Evolutionary conservation across 495 filamentous ascomycete species (phyloP).

Genomic region (Cercophora sp.): DNA sequence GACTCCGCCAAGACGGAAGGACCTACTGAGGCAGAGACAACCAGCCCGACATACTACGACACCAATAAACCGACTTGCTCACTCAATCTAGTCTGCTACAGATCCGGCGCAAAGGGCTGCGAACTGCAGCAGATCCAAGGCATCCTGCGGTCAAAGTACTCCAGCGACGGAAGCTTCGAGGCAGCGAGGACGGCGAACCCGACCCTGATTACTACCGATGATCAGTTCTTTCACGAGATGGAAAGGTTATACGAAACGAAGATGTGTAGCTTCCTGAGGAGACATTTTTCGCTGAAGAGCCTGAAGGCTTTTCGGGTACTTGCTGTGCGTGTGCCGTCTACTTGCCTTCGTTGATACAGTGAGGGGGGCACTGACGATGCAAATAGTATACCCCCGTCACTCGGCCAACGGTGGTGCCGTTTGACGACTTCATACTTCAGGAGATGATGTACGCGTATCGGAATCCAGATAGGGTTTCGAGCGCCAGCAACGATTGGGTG

Average conservation of each 20-base stretch:
- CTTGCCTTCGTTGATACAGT: too few relatives aligned
- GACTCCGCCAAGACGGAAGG: too few relatives aligned
- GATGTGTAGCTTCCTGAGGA: slow-evolving; percentile 9
- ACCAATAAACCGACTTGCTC: slow-evolving; percentile 2
- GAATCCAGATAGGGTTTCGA: not conserved
- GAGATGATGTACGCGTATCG: slow-evolving; percentile 11
- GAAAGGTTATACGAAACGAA: not conserved
- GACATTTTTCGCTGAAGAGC: slow-evolving; percentile 5
- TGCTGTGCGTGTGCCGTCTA: not conserved
- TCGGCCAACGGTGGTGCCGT: not conserved
- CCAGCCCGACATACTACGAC: slow-evolving; percentile 9
- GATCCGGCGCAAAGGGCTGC: slow-evolving; percentile 1
- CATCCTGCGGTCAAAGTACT: not conserved
- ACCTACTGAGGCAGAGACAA: too few relatives aligned
- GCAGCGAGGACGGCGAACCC: not conserved
- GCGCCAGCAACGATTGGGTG: slow-evolving; percentile 4
- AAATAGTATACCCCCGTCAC: slow-evolving; percentile 4
- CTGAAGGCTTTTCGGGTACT: not conserved
- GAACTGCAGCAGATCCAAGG: slow-evolving; percentile 5
- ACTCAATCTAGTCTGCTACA: slow-evolving; percentile 7
- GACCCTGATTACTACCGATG: not conserved
- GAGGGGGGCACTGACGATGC: too few relatives aligned
- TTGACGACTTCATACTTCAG: slow-evolving; percentile 4
- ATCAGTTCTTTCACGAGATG: slow-evolving; percentile 9
- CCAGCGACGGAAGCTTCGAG: not conserved